Base-by-base conservation (phyloP, 768 basidiomycete genomes). In the Pisolithus tinctorius region DNA sequence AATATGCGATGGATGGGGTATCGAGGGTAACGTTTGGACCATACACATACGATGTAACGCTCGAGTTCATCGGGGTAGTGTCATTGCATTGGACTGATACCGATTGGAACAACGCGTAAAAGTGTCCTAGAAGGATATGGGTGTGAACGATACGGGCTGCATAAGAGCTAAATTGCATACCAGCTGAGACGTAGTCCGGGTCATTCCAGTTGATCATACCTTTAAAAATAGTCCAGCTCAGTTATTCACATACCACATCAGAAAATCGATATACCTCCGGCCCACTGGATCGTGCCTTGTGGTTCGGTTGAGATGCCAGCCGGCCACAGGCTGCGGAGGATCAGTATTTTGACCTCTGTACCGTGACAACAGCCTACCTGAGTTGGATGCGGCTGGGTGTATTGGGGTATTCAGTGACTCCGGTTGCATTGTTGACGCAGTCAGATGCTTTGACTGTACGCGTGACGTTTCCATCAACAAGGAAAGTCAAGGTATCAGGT, bases 351-450 rank as follows among this genome's bases (percentile, higher is more conserved):
- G 26, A 36, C 5, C 0, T 1, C 20, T 13, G 23, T 3, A 20
- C 43, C 45, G 20, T 9, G 30, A 6, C 6, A 6, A 9, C 10
- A n/a, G 0, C 73, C 25, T 63, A 85, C 86, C 84, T 87, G 51
- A 93, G 65, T 66, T 93, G 88, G 41, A 93, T 76, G 40, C 88
- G 82, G 30, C 88, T 79, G 3, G 92, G 90, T 2, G 90, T 91
- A 50, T 69, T 78, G 7, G 91, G 91, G 67, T 82, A 93, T 50
- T 81, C 69, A 51, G 67, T 70, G 41, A 85, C 70, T 43, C 84
- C 83, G n/a, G 73, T 74, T 41, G 37, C 39, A 17, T 69, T 63
- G 56, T 80, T 76, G 31, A 83, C 54, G 9, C 76, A 75, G 57
- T 87, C 82, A 2, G 76, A 64, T 56, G 80, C 80, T 29, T 80